These are phyloP conservation scores for Neolentinus lepideus DNA, from an alignment of 1,284 basidiomycete genomes.

Conservation along the genomic window DNA sequence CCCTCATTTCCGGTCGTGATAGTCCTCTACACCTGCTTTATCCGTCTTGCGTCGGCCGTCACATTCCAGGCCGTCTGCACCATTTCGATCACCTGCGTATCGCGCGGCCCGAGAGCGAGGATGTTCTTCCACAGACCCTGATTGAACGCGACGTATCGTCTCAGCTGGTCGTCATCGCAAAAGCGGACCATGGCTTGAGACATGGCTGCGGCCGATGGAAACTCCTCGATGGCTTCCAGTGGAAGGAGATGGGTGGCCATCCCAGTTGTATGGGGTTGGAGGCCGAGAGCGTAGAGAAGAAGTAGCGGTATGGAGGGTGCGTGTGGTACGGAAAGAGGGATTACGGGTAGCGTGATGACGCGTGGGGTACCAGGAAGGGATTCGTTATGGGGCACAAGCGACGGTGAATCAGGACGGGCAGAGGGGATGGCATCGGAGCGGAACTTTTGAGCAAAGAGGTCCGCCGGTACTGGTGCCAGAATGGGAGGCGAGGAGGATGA, in stretches of 20 bases:
- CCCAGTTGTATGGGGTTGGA: slow-evolving; percentile 18
- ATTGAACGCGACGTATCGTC: slow-evolving; percentile 28
- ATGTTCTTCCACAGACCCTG: slow-evolving; percentile 47
- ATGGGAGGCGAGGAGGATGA: slow-evolving; percentile 11
- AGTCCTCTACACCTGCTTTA: slow-evolving; percentile 3
- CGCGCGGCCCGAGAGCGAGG: slow-evolving; percentile 34
- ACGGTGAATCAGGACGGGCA: slow-evolving; percentile 6
- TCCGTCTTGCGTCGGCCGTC: slow-evolving; percentile 34
- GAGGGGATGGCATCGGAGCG: slow-evolving; percentile 12
- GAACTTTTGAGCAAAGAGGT: slow-evolving; percentile 17
- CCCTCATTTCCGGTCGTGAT: neutral
- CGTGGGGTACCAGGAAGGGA: slow-evolving; percentile 10
- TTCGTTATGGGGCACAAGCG: slow-evolving; percentile 4
- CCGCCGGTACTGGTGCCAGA: slow-evolving; percentile 20
- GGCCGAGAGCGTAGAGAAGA: slow-evolving; percentile 21
- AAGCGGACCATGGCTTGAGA: slow-evolving; percentile 33
- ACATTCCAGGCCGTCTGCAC: slow-evolving; percentile 45
- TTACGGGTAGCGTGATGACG: slow-evolving; percentile 20
- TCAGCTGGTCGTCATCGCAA: slow-evolving; percentile 27
- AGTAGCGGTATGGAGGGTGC: slow-evolving; percentile 23
- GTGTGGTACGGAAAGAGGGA: slow-evolving; percentile 20
- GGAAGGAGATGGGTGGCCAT: slow-evolving; percentile 33
- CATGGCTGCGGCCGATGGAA: slow-evolving; percentile 50
- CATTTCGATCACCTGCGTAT: slow-evolving; percentile 29
- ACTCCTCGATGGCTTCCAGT: slow-evolving; percentile 31